Evolutionary conservation across 768 basidiomycete genomes (phyloP).

Genomic region (Rhodotorula taiwanensis): DNA sequence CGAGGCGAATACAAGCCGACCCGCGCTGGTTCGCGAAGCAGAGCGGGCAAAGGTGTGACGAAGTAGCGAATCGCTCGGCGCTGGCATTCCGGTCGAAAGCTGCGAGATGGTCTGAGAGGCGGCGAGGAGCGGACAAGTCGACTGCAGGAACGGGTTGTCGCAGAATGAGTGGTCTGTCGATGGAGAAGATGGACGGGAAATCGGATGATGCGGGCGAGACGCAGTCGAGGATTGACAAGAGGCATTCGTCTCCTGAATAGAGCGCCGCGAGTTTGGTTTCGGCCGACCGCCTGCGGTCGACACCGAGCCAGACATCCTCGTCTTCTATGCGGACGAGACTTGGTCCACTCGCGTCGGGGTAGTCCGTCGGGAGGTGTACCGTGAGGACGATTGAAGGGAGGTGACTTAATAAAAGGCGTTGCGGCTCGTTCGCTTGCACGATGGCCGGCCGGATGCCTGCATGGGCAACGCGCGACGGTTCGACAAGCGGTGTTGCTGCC

Average conservation of each 20-base stretch:
- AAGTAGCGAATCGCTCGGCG: neutral
- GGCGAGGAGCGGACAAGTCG: neutral
- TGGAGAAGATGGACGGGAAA: conserved; percentile 2
- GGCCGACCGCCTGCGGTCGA: neutral
- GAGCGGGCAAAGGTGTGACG: conserved; percentile 21
- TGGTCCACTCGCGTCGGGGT: conserved; percentile 19
- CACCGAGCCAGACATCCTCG: neutral
- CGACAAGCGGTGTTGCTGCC: neutral
- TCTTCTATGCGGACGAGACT: neutral
- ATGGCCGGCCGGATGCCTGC: neutral
- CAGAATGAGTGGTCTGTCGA: conserved; percentile 12
- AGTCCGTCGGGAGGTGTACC: neutral
- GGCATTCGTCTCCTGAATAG: conserved; percentile 26
- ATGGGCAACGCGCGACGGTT: too few relatives aligned
- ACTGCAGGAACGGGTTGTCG: neutral
- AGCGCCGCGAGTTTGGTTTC: conserved; percentile 2
- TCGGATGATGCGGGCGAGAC: conserved; percentile 7
- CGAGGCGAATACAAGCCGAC: conserved; percentile 9
- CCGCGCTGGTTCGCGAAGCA: conserved; percentile 14
- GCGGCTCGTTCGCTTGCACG: too few relatives aligned
- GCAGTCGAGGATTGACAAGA: conserved; percentile 19
- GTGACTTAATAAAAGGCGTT: conserved; percentile 1
- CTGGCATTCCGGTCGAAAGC: neutral
- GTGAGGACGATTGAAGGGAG: conserved; percentile 12
- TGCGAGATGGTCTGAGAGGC: neutral